phyloP scores from a whole-genome alignment of 2,329 filamentous ascomycete species.

The Aspergillus luchuensis region DNA sequence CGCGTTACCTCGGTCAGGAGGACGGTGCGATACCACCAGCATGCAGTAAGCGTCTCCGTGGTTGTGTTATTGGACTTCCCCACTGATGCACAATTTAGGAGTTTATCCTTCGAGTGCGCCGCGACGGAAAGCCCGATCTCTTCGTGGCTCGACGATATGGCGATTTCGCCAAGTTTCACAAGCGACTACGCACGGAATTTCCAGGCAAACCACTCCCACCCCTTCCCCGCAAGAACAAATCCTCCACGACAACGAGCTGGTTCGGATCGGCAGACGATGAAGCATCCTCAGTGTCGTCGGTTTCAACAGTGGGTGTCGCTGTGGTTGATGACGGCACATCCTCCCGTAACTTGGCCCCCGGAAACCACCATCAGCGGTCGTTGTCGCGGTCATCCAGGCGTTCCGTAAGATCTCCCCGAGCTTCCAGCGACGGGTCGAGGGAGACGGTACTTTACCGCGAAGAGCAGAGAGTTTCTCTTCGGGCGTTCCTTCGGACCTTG shows the following conservation, averaged over 20 bases:
- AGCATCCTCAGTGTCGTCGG: slow-evolving; percentile 77
- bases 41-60: slow-evolving; percentile 65
- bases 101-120: slow-evolving; percentile 85
- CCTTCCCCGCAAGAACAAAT: slow-evolving; percentile 89
- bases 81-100: slow-evolving; percentile 57
- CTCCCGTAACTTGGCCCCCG: slow-evolving; percentile 36
- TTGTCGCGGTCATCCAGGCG: slow-evolving; percentile 34
- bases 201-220: slow-evolving; percentile 87
- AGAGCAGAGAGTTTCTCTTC: slow-evolving; percentile 84
- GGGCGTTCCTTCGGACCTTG: slow-evolving; percentile 85
- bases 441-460: slow-evolving; percentile 74
- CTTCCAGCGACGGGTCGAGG: slow-evolving; percentile 46
- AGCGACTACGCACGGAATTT: slow-evolving; percentile 76
- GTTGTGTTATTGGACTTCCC: not conserved
- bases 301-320: slow-evolving; percentile 67
- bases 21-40: slow-evolving; percentile 85
- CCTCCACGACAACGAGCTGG: slow-evolving; percentile 64
- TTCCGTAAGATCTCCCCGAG: slow-evolving; percentile 33
- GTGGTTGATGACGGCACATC: slow-evolving; percentile 40
- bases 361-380: slow-evolving; percentile 29
- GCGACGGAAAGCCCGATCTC: slow-evolving; percentile 70
- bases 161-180: slow-evolving; percentile 80
- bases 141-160: slow-evolving; percentile 86
- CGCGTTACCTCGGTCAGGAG: slow-evolving; percentile 78
- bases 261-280: slow-evolving; percentile 67